Base-by-base conservation (phyloP, 352 stramenopile genomes). In the Globisporangium barbulae region DNA sequence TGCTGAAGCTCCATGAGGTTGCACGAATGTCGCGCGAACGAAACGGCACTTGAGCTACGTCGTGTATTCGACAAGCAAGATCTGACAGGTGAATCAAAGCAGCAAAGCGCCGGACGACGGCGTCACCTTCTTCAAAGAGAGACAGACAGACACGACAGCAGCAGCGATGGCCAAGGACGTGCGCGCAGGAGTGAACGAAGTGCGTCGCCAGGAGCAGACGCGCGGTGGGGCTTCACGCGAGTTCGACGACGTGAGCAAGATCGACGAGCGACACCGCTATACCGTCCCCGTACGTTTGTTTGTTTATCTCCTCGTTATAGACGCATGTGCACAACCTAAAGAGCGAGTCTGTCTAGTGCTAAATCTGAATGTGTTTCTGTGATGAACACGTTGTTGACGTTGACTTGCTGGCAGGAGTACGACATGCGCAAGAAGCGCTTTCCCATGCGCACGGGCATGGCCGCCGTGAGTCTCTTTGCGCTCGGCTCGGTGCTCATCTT, bases 401-500 rank as follows among this genome's bases (percentile, higher is more conserved):
- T 68, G 41, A 48, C 59, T 28, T 10, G 28, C 15, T 50, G 25
- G 1, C 33, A 81, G 72, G 65, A 70, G 21, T 67, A 77, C 53
- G 71, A 81, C 5, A 71, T 67, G 54, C 73, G 79, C 45, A 73
- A 68, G 49, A 88, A 78, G 56, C 68, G 65, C 53, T 94, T 94
- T 61, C 86, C 86, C 1, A 59, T 93, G 22, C 83, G 86, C 63
- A 94, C 86, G 49, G 86, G 81, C 12, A 59, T 94, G 31, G 86
- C 83, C 12, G 86, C 86, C 1, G 59, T 83, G 47, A 79, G 74
- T 72, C 78, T 94, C 12, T 94, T 94, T 37, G 66, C 68, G 31
- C 57, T 94, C 21, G 85, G 85, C 19, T 92, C 80, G 10, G 67
- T 92, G 22, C 64, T 94, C 22, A 88, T 94, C 63, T 92, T 76